Percentiles rank a stretch among this genome's conserved stretches.
phyloP scores from a whole-genome alignment of 257 asterid species.

The Nicotiana obtusifolia region DNA sequence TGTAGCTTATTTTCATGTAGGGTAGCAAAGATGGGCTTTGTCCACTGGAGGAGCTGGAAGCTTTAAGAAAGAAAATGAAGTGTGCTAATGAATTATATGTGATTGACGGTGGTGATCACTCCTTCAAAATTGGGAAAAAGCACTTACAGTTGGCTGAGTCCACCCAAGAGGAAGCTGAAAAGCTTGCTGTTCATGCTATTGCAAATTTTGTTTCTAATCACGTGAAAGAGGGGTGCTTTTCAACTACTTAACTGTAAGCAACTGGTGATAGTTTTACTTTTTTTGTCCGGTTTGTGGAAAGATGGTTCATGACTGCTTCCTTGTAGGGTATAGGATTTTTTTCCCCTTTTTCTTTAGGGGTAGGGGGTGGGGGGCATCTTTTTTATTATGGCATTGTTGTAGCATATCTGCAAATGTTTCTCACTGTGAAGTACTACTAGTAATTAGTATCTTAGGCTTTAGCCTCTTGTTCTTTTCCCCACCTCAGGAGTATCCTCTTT shows the following conservation, averaged over 20 bases:
- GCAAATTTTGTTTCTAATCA: slow-evolving; percentile 37
- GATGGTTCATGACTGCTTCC: not conserved
- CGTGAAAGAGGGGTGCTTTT: slow-evolving; percentile 2
- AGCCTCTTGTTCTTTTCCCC: not conserved
- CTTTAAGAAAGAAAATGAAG: slow-evolving; percentile 59
- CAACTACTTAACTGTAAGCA: not conserved
- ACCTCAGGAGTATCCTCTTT: not conserved
- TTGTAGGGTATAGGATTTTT: not conserved
- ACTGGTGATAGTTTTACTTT: not conserved
- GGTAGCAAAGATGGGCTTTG: slow-evolving; percentile 90
- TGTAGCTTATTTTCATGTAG: slow-evolving; percentile 29
- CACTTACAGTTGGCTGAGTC: slow-evolving; percentile 41
- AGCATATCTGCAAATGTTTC: not conserved
- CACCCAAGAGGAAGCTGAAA: slow-evolving; percentile 63
- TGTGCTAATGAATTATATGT: slow-evolving; percentile 46
- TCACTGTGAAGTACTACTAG: not conserved
- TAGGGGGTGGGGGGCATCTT: not conserved
- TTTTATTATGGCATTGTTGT: not conserved
- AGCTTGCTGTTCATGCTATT: slow-evolving; percentile 47
- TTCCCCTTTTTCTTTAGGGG: not conserved
- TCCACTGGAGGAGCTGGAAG: slow-evolving; percentile 56
- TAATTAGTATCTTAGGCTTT: not conserved
- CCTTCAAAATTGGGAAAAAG: slow-evolving; percentile 69
- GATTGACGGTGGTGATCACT: slow-evolving; percentile 87
- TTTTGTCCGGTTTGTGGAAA: not conserved